Base-by-base conservation (phyloP, 371 early-diverging fungal genomes). In the Mortierella sp. region DNA sequence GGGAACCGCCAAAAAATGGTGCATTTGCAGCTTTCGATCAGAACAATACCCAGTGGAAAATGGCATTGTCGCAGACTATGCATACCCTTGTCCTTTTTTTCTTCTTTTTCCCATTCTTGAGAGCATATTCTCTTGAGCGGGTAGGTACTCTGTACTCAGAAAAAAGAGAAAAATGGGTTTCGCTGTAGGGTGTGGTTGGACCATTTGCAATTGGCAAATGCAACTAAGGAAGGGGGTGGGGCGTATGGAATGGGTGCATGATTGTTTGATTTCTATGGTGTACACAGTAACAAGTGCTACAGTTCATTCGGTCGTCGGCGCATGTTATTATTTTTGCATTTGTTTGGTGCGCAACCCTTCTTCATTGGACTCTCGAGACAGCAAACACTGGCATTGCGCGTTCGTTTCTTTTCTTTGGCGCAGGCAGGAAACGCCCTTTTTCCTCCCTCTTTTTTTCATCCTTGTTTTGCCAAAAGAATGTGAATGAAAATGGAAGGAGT, bases 81-180 rank as follows among this genome's bases (percentile, higher is more conserved):
- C 47, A 44, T 19, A 9, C 34, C 44, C 7, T 31, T 66, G 31
- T 47, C 45, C 22, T 6, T 22, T 69, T 24, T 55, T 64, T 69
- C 31, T 55, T 64, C 37, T 64, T 55, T 10, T 55, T 55, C 16
- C 34, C 55, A 66, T 66, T 66, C 66, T 44, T 66, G 66, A 31
- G 45, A 31, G 66, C 45, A 45, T 44, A 19, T 44, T 55, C 55
- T 55, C 55, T 55, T 31, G 55, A 55, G 19, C 19, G 55, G 31
- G 31, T 9, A 55, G 53, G 31, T 0, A 29, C 55, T 53, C 14
- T 16, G 11, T 55, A 1, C 24, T 2, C n/a, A 45, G 14, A 44
- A 44, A 44, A 44, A 50, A 50, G n/a, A 50, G 26, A 52, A 52
- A 52, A 50, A 11, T 8, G 13, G 14, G 53, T 2, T 10, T 29